Evolutionary conservation across 2,329 filamentous ascomycete genomes (phyloP), one percentile per base, ranked within the genome.

Genomic region (Clonostachys rhizophaga): DNA sequence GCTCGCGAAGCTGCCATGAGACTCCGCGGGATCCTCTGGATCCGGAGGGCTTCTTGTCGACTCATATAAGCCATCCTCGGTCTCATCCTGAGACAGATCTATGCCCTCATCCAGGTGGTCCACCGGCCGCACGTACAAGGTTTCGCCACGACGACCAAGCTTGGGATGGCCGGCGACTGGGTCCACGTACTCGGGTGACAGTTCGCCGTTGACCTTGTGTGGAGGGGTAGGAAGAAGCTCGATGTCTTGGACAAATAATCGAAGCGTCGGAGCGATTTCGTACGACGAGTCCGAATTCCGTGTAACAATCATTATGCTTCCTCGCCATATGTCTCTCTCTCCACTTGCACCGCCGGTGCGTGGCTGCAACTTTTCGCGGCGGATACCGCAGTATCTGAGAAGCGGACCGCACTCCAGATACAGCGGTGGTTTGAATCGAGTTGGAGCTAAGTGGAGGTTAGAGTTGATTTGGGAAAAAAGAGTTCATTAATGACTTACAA

Each of bases 291-390:
- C 80, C 3, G 81, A 78, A 59, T 99, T 92, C 45, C 84, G 78
- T 0, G 94, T 97, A 18, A 99, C 91, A 57, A 99, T 96, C 89
- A 99, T 91, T 48, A 97, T 78, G 50, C 84, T 95, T 6, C 94
- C 94, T 63, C 91, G 83, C 94, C 94, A 99, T 17, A 92, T 83
- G 57, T 96, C 89, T 45, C 83, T 79, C 40, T 89, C 84, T 12
- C 59, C 48, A 2, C 58, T 54, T 52, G 47, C 54, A 12, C 54
- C 49, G 18, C 52, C 58, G 7, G 58, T 43, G 45, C 60, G 55
- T 7, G 52, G 60, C 1, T 70, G 58, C 43, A 69, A 59, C 57
- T 74, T 71, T 66, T 95, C 81, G 37, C 75, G 75, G 39, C 86
- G 82, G 40, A 96, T 82, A 17, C 95, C 94, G 47, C 87, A 92